Base-by-base conservation (phyloP, 129 eudicot genomes). In the Saussurea involucrata region DNA sequence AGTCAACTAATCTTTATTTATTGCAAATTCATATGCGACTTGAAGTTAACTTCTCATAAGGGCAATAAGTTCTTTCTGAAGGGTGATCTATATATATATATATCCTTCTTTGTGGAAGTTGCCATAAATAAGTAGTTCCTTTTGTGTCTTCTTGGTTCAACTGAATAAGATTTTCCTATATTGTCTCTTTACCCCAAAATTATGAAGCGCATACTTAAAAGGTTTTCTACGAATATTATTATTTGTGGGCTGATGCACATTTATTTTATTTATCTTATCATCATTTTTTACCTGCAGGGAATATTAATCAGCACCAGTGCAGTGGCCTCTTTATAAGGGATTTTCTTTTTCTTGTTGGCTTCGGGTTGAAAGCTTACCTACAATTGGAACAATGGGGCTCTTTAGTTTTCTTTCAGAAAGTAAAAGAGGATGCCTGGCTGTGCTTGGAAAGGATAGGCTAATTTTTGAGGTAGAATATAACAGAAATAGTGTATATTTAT, bases 321-420 rank as follows among this genome's bases (percentile, higher is more conserved):
- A 92, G 74, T 92, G 92, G 96, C 99, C 99, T 74, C 58, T 86
- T 46, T 83, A 87, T 69, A 95, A 88, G 87, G 99, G 99, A 73
- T 92, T 88, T 84, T 88, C 99, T 55, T 92, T 95, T 83, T 90
- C 99, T 68, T 92, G 97, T 68, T 95, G 99, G 99, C 92, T 95
- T 5, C 90, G 99, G 71, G 86, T 92, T 31, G 99, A 95, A 85
- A 90, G 79, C 76, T 95, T 88, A 69, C 99, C 97, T 29, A 82
- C 75, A 85, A 76, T 66, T 76, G 97, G 97, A 85, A 55, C 88
- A 40, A 95, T 95, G 99, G 97, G 97, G 25, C 92, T 95, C 46
- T 95, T 95, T 79, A 82, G 90, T 84, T 95, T 95, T 76, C 92
- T 95, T 60, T 88, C 97, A 49, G 96, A 92, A 78, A 85, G 71